Conservation (phyloP, 768 basidiomycete genomes). For the Kwoniella heveanensis region DNA sequence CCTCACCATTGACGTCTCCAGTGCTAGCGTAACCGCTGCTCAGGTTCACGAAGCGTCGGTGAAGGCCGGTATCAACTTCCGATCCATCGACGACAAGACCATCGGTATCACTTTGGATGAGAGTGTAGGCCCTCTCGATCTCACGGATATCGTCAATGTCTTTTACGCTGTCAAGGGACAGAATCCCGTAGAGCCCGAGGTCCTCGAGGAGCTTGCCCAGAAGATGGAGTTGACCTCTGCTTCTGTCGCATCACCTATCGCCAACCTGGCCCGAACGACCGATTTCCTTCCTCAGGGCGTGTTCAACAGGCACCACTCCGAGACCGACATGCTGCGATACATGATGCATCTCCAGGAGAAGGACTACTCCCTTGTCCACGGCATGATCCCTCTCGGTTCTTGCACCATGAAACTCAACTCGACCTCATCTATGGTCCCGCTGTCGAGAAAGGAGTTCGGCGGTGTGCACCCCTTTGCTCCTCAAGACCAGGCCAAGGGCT, state of each 20-base stretch:
- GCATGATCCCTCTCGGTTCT: constrained; percentile 93
- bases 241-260: constrained; percentile 61
- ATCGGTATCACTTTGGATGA: constrained; percentile 94
- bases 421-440: constrained; percentile 94
- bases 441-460: constrained; percentile 92
- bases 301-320: constrained; percentile 95
- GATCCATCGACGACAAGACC: constrained; percentile 69
- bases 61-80: constrained; percentile 76
- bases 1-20: constrained; percentile 64
- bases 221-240: constrained; percentile 52
- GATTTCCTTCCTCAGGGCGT: constrained; percentile 80
- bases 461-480: constrained; percentile 92
- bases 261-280: constrained; percentile 59
- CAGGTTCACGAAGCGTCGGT: constrained; percentile 70
- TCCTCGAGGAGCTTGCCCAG: constrained; percentile 58
- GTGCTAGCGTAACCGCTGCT: constrained; percentile 61
- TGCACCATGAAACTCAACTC: constrained; percentile 99
- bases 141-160: constrained; percentile 75
- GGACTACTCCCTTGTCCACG: constrained; percentile 90
- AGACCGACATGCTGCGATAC: constrained; percentile 98
- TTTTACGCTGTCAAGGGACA: constrained; percentile 66
- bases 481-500: constrained; percentile 83
- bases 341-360: constrained; percentile 91
- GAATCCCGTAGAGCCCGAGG: constrained; percentile 45
- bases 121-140: constrained; percentile 73